Conservation (phyloP, 768 basidiomycete genomes). For the Phylloporus scabripes region DNA sequence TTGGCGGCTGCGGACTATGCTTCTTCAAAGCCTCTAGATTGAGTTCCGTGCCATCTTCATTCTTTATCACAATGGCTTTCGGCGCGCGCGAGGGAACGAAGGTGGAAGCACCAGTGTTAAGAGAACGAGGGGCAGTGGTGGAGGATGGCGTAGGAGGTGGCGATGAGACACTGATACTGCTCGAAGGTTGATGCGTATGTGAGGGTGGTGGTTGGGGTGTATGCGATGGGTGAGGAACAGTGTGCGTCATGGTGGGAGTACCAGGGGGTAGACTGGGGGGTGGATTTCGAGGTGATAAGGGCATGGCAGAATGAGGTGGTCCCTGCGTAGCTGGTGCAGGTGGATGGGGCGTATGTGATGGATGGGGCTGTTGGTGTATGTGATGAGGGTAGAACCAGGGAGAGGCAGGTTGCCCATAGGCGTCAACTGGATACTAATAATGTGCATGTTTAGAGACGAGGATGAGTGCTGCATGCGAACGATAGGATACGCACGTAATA, state of each 20-base stretch:
- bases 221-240: slow-evolving; percentile 43
- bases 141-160: slow-evolving; percentile 67
- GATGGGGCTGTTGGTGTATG: slow-evolving; percentile 40
- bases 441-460: slow-evolving; percentile 2
- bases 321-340: slow-evolving; percentile 33
- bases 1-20: slow-evolving; percentile 37
- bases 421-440: slow-evolving; percentile 41
- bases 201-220: slow-evolving; percentile 43
- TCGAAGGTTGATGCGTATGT: slow-evolving; percentile 40
- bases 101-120: slow-evolving; percentile 58
- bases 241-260: slow-evolving; percentile 64
- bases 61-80: slow-evolving; percentile 54
- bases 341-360: slow-evolving; percentile 40
- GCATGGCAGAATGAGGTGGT: slow-evolving; percentile 45
- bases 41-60: slow-evolving; percentile 59
- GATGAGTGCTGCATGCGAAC: neutral
- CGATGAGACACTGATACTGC: slow-evolving; percentile 44
- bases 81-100: slow-evolving; percentile 56
- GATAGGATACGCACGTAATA: slow-evolving; percentile 53
- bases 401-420: slow-evolving; percentile 40
- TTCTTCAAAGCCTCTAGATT: slow-evolving; percentile 52
- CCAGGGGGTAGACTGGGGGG: slow-evolving; percentile 52
- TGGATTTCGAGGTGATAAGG: slow-evolving; percentile 67
- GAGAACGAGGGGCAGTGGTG: slow-evolving; percentile 38
- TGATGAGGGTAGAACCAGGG: slow-evolving; percentile 35